phyloP scores from a whole-genome alignment of 768 basidiomycete species.

The Tricholoma terreum region DNA sequence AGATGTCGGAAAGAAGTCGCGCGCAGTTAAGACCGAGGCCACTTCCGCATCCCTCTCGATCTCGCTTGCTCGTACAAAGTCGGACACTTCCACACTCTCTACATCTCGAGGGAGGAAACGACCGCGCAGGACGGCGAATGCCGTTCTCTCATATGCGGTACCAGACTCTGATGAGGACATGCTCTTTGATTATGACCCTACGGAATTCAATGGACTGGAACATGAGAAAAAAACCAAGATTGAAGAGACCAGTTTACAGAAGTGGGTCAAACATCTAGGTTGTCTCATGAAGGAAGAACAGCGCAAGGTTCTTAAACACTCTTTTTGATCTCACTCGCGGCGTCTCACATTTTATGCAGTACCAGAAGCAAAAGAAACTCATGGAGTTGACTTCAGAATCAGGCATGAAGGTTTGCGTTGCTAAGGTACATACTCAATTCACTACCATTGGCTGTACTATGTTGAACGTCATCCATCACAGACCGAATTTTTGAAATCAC shows the following conservation, averaged over 20 bases:
- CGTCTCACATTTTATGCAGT: slow-evolving; percentile 35
- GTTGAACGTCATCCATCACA: slow-evolving; percentile 19
- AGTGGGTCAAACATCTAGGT: slow-evolving; percentile 67
- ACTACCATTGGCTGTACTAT: slow-evolving; percentile 11
- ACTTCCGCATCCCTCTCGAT: slow-evolving; percentile 25
- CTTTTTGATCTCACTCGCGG: neutral
- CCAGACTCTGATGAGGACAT: slow-evolving; percentile 73
- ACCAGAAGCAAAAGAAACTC: slow-evolving; percentile 59
- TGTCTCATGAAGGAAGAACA: slow-evolving; percentile 63
- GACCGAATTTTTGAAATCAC: slow-evolving; percentile 69
- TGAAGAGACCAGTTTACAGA: slow-evolving; percentile 47
- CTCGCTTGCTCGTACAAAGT: slow-evolving; percentile 17
- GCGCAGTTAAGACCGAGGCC: slow-evolving; percentile 43
- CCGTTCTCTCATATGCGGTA: slow-evolving; percentile 57
- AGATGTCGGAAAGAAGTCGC: slow-evolving; percentile 19
- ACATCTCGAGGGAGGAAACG: slow-evolving; percentile 42
- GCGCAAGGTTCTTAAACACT: slow-evolving; percentile 50
- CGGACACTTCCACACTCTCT: slow-evolving; percentile 20
- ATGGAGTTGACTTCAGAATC: slow-evolving; percentile 41
- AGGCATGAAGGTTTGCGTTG: slow-evolving; percentile 48
- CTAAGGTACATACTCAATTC: slow-evolving; percentile 51
- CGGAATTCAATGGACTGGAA: slow-evolving; percentile 17
- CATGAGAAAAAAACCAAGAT: slow-evolving; percentile 31
- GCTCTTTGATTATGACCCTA: slow-evolving; percentile 37
- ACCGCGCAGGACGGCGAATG: slow-evolving; percentile 55